A percentile compares a stretch with the other conserved stretches of the same genome.
Evolutionary conservation across 2,329 filamentous ascomycete genomes (phyloP).

Genomic region (Byssochlamys sp.): DNA sequence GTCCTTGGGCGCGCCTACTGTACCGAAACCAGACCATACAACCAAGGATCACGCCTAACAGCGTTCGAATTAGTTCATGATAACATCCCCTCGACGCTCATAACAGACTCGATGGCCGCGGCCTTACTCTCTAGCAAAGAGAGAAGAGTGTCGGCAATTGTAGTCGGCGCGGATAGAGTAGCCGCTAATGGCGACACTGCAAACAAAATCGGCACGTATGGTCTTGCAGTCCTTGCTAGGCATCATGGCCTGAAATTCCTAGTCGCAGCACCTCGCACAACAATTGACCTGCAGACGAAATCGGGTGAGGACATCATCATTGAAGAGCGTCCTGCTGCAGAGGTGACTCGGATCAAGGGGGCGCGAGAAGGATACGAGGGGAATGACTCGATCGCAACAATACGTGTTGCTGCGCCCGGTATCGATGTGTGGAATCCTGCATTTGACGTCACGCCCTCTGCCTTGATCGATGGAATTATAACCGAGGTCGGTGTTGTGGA

Average conservation of each 20-base stretch:
- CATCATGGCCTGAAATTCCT: slow-evolving; percentile 88
- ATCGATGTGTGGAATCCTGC: slow-evolving; percentile 93
- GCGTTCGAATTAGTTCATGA: slow-evolving; percentile 96
- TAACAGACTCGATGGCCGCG: slow-evolving; percentile 94
- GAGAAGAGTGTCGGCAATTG: slow-evolving; percentile 69
- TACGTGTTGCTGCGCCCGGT: slow-evolving; percentile 67
- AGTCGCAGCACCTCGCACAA: slow-evolving; percentile 87
- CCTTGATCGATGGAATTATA: slow-evolving; percentile 84
- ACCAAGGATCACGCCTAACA: slow-evolving; percentile 89
- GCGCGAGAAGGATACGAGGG: slow-evolving; percentile 55
- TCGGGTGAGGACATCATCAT: slow-evolving; percentile 76
- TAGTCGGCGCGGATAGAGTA: slow-evolving; percentile 90
- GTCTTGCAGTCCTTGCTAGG: slow-evolving; percentile 77
- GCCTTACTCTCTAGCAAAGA: slow-evolving; percentile 57
- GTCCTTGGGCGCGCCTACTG: slow-evolving; percentile 78
- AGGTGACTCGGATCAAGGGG: slow-evolving; percentile 77
- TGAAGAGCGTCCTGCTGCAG: slow-evolving; percentile 70
- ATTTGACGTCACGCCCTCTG: slow-evolving; percentile 86
- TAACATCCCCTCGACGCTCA: slow-evolving; percentile 76
- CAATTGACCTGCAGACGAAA: slow-evolving; percentile 73
- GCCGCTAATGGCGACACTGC: slow-evolving; percentile 95
- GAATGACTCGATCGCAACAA: slow-evolving; percentile 47
- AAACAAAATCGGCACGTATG: slow-evolving; percentile 96
- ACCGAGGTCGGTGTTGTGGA: slow-evolving; percentile 83
- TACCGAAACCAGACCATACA: slow-evolving; percentile 94